A percentile compares a stretch with the other conserved stretches of the same genome.
These are phyloP conservation scores for Nicotiana sylvestris DNA, from an alignment of 257 asterid species.

Conservation along the genomic window DNA sequence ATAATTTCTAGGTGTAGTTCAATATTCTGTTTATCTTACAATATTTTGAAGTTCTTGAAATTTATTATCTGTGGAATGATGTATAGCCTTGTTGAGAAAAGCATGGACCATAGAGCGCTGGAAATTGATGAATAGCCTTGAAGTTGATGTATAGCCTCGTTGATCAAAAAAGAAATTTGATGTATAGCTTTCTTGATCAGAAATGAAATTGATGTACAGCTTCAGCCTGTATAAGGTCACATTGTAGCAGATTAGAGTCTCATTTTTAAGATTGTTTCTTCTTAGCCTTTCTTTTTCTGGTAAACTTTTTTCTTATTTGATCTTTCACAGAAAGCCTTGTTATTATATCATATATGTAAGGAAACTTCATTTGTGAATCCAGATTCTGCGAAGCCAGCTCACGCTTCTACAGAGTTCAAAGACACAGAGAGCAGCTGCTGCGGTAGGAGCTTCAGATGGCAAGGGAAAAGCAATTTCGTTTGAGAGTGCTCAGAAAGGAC, in stretches of 20 bases:
- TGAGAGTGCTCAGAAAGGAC: neutral
- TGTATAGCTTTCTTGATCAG: neutral
- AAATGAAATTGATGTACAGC: too few relatives aligned
- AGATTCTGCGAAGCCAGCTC: conserved; percentile 64
- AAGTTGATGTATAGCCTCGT: too few relatives aligned
- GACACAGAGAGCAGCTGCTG: conserved; percentile 22
- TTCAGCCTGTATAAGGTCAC: neutral
- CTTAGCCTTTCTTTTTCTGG: neutral
- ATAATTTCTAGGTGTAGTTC: neutral
- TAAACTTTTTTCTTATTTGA: neutral
- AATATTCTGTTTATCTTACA: too few relatives aligned
- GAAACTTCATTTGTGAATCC: conserved; percentile 3
- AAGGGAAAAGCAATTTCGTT: conserved; percentile 50
- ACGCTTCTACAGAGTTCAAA: conserved; percentile 37
- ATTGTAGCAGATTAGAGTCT: neutral
- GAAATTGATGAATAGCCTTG: too few relatives aligned
- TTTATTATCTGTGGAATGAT: too few relatives aligned
- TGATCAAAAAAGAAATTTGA: too few relatives aligned
- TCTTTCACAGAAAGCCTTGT: neutral
- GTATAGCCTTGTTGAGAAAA: too few relatives aligned
- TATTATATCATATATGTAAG: neutral
- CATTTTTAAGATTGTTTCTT: neutral
- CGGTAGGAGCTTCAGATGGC: conserved; percentile 33
- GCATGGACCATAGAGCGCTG: too few relatives aligned
- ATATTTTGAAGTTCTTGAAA: too few relatives aligned